phyloP scores from a whole-genome alignment of 768 basidiomycete species.

The Coprinellus micaceus region DNA sequence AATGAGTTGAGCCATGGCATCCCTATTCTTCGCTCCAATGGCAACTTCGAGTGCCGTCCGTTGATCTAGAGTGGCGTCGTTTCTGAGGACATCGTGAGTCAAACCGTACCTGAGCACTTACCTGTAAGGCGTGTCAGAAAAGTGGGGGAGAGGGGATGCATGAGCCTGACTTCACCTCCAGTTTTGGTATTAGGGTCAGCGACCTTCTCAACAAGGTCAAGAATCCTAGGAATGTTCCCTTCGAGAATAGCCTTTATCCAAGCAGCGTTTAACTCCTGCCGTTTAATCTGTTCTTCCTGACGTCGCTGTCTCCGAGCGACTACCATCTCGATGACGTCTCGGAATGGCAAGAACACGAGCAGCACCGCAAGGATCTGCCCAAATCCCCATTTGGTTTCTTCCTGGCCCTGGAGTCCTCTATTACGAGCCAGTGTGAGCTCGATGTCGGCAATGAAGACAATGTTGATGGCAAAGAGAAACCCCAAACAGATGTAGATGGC shows the following conservation, averaged over 20 bases:
- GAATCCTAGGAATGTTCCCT: not conserved
- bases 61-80: too few species aligned
- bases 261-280: too few species aligned
- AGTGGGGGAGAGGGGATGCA: too few species aligned
- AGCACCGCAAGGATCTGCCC: constrained; percentile 7
- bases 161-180: too few species aligned
- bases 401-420: not conserved
- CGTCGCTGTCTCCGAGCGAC: not conserved
- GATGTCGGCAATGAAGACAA: constrained; percentile 6
- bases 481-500: not conserved
- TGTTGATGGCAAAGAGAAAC: constrained; percentile 3
- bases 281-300: not conserved
- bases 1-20: too few species aligned
- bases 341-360: constrained; percentile 8
- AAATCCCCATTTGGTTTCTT: constrained; percentile 6
- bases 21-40: too few species aligned
- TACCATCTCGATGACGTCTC: not conserved
- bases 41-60: too few species aligned
- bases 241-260: not conserved
- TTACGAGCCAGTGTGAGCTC: constrained; percentile 4
- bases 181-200: not conserved
- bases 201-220: not conserved
- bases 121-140: too few species aligned
- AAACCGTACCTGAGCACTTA: too few species aligned
- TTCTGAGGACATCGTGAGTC: too few species aligned